A percentile compares a stretch with the other conserved stretches of the same genome.
These are phyloP conservation scores for Leptographium wingfieldii DNA, from an alignment of 2,329 filamentous ascomycete species.

Conservation along the genomic window DNA sequence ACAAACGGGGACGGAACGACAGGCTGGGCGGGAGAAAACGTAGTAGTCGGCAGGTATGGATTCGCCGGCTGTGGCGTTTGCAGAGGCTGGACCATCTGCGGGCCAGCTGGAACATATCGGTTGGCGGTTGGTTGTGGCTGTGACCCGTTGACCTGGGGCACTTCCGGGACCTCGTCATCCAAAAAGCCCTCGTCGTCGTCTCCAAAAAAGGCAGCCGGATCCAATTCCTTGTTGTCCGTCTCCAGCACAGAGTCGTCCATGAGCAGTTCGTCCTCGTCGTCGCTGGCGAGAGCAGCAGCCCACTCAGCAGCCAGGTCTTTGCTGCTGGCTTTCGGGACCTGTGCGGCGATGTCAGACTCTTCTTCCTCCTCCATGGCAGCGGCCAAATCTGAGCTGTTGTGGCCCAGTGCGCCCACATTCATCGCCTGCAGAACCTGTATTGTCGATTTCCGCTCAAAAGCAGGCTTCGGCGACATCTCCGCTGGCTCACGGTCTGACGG, in stretches of 20 bases:
- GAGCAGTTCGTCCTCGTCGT: conserved; percentile 53
- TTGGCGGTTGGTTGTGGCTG: neutral
- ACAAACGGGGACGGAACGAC: conserved; percentile 1
- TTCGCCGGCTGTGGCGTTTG: conserved; percentile 5
- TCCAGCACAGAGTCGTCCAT: conserved; percentile 37
- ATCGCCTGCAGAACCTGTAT: conserved; percentile 47
- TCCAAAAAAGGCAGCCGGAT: conserved; percentile 55
- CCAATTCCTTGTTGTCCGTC: conserved; percentile 32
- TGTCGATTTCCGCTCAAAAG: conserved; percentile 57
- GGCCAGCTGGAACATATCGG: conserved; percentile 9
- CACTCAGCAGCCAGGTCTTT: conserved; percentile 69
- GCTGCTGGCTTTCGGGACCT: conserved; percentile 15
- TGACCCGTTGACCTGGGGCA: neutral
- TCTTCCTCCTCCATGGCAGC: conserved; percentile 19
- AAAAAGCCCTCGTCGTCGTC: conserved; percentile 82
- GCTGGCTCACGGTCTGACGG: neutral
- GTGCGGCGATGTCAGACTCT: neutral
- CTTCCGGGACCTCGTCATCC: conserved; percentile 48
- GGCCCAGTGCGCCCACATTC: conserved; percentile 18
- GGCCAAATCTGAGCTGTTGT: conserved; percentile 15
- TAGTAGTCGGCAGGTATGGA: conserved; percentile 9
- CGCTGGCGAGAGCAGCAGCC: conserved; percentile 68
- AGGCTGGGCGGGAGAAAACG: conserved; percentile 1
- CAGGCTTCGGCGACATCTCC: conserved; percentile 5
- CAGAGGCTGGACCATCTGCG: neutral